Evolutionary conservation across 495 filamentous ascomycete species (phyloP).

Genomic region (Neohortaea acidophila): DNA sequence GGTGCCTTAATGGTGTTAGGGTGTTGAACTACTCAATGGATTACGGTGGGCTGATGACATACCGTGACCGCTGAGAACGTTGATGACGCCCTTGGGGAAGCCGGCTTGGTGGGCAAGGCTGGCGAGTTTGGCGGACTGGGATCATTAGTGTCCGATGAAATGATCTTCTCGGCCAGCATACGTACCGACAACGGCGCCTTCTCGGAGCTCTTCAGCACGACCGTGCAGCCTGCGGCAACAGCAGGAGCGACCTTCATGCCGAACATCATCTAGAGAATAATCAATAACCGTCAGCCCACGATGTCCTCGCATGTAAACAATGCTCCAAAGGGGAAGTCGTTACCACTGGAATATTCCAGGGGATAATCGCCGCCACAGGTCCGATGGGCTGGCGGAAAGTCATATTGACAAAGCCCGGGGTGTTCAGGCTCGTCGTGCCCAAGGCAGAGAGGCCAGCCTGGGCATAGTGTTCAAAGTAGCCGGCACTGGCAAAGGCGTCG

Average conservation of each 20-base stretch:
- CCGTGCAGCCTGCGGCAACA: slow-evolving; percentile 24
- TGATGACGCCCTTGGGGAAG: slow-evolving; percentile 28
- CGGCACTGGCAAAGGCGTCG: slow-evolving; percentile 20
- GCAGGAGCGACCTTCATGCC: slow-evolving; percentile 23
- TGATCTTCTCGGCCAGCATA: too few species aligned
- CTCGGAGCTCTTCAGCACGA: slow-evolving; percentile 27
- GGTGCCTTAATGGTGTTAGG: too few species aligned
- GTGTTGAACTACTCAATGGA: too few species aligned
- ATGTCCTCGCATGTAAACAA: background rate
- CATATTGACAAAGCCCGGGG: slow-evolving; percentile 22
- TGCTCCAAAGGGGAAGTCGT: too few species aligned
- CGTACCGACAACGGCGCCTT: slow-evolving; percentile 26
- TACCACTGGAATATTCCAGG: slow-evolving; percentile 28
- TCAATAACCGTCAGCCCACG: background rate
- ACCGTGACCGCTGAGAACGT: slow-evolving; percentile 26
- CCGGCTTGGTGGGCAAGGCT: slow-evolving; percentile 23
- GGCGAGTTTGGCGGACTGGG: slow-evolving; percentile 22
- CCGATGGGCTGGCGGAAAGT: slow-evolving; percentile 27
- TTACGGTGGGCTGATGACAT: too few species aligned
- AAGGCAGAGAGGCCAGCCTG: slow-evolving; percentile 17
- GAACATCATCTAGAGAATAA: too few species aligned
- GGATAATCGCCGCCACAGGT: slow-evolving; percentile 26
- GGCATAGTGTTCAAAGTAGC: slow-evolving; percentile 17
- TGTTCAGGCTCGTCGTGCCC: slow-evolving; percentile 23
- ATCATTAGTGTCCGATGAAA: background rate